Base-by-base conservation (phyloP, 2,329 filamentous ascomycete genomes). In the Hymenoscyphus occultus region DNA sequence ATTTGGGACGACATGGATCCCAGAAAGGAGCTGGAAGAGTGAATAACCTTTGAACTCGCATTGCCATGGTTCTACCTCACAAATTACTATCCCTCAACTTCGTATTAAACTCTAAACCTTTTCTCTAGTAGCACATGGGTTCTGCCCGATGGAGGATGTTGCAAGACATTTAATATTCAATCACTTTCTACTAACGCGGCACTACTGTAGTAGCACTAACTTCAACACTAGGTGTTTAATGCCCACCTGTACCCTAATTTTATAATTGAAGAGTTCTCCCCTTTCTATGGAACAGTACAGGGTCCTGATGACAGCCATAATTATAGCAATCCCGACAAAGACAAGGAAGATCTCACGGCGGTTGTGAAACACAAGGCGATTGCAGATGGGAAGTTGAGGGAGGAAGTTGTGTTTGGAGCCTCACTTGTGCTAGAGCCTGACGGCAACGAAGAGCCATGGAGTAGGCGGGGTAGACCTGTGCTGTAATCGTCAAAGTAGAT, bases 391-490 rank as follows among this genome's bases (percentile, higher is more conserved):
- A 80, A 82, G 40, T 74, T 77, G 9, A 83, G 90, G 39, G 80
- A 87, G 66, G 80, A 88, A 67, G 81, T 86, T 39, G 87, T 88
- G 60, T 86, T 90, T 68, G 86, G 85, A 73, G 90, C 86, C 65
- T 87, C 88, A 67, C 80, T 90, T 54, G 84, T 93, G 13, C 81
- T 92, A 63, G 90, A 88, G 22, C 86, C 91, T 67, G 84, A 83
- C 63, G 81, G 84, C 59, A 84, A 86, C 59, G 82, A 85, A 60
- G 84, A 85, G 2, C 84, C 70, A 7, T 28, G 28, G 28, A 28
- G 28, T 28, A 28, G 28, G 28, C 28, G 28, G 28, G 28, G 28
- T 28, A 28, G 28, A 28, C 28, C 28, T 28, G 28, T 28, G 28
- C 28, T 28, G 28, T 28, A 28, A 28, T 28, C 28, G 28, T 28